Base-by-base conservation (phyloP, 495 filamentous ascomycete genomes). In the Aspergillus avenaceus region DNA sequence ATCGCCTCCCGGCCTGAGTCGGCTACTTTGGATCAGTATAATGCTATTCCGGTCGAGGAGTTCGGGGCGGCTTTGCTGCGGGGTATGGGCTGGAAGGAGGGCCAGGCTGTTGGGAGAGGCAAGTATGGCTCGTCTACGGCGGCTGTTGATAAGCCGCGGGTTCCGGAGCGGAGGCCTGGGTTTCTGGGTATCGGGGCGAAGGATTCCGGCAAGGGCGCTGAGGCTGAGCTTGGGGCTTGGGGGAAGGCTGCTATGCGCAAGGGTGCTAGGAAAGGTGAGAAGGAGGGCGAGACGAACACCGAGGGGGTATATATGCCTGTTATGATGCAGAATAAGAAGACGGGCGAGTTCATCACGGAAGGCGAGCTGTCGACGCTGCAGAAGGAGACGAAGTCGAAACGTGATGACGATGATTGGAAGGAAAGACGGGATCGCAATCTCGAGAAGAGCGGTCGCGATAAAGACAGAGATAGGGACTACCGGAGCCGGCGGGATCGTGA, bases 51-150 rank as follows among this genome's bases (percentile, higher is more conserved):
- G 0, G 89, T 97, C 28, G 93, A 97, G 51, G 89, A 95, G 50
- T 99, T 97, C 58, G 93, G 92, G 26, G 84, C 88, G 19, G 89
- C 88, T 2, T 69, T 97, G 43, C 77, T 99, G 22, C 80, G 89
- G 6, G 88, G 90, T 9, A 95, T 96, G 84, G 93, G 93, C 4
- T 97, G 91, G 92, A 87, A 87, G 59, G 88, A 96, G 50, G 92
- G 91, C 1, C 82, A 92, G 50, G 66, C 77, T 18, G 70, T 88
- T 22, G 85, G 83, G 6, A 77, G 79, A 61, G 76, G 80, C 11
- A 70, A 76, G 16, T 76, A 73, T 44, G 68, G 71, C 18, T 60
- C 58, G 36, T 43, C 55, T 11, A 49, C 60, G 4, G 42, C 55
- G 13, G 45, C 46, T 11, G 63, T 64, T n/a, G 69, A 59, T 21